These are phyloP conservation scores for Coniophora puteana DNA, from an alignment of 1,284 basidiomycete species.

Conservation along the genomic window DNA sequence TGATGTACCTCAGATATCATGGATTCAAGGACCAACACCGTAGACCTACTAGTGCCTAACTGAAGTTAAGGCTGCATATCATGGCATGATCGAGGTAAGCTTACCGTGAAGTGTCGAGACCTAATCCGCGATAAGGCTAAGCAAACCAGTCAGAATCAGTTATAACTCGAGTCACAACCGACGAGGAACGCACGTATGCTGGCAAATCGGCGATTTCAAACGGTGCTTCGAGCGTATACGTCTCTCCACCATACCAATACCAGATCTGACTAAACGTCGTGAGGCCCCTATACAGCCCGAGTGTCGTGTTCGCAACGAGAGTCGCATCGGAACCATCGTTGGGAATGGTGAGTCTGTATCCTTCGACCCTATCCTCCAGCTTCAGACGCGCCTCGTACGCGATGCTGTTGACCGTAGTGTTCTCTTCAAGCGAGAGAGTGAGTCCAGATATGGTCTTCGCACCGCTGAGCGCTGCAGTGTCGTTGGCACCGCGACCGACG, in stretches of 20 bases:
- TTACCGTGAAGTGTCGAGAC: slow-evolving; percentile 64
- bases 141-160: slow-evolving; percentile 6
- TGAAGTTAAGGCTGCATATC: too few relatives aligned
- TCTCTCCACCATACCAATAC: slow-evolving; percentile 33
- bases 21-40: too few relatives aligned
- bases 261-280: slow-evolving; percentile 58
- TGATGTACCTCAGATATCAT: too few relatives aligned
- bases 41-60: too few relatives aligned
- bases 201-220: slow-evolving; percentile 36
- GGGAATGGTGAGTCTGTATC: slow-evolving; percentile 44
- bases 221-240: slow-evolving; percentile 37
- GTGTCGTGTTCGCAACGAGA: slow-evolving; percentile 44
- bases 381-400: slow-evolving; percentile 33
- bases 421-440: background rate
- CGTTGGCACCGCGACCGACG: slow-evolving; percentile 45
- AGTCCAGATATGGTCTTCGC: slow-evolving; percentile 23
- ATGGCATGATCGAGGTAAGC: too few relatives aligned
- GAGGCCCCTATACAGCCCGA: slow-evolving; percentile 60
- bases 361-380: slow-evolving; percentile 40
- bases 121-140: slow-evolving; percentile 50
- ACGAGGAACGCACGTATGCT: slow-evolving; percentile 29
- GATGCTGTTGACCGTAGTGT: slow-evolving; percentile 18
- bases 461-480: slow-evolving; percentile 27
- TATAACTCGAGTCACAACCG: too few relatives aligned
- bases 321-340: slow-evolving; percentile 37